phyloP scores from a whole-genome alignment of 495 filamentous ascomycete species.

The Lasiosphaeria ovina region DNA sequence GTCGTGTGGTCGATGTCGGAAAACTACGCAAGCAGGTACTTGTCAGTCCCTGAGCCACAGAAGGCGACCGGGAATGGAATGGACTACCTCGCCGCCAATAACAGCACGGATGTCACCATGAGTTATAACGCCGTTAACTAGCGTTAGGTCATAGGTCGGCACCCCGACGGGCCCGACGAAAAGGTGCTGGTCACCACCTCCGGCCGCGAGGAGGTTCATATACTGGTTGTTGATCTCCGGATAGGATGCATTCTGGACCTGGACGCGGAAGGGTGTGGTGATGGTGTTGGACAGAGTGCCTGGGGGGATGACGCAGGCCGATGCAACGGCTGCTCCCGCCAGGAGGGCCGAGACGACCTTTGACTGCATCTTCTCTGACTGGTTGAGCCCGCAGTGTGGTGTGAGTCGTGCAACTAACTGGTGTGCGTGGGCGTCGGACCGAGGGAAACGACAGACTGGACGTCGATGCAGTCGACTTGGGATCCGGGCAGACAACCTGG shows the following conservation, averaged over 20 bases:
- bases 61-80: background rate
- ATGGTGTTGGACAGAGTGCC: constrained; percentile 40
- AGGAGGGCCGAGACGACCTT: constrained; percentile 28
- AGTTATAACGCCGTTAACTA: constrained; percentile 47
- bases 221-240: constrained; percentile 49
- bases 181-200: constrained; percentile 50
- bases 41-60: background rate
- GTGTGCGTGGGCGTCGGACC: too few relatives aligned
- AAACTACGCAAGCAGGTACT: constrained; percentile 32
- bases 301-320: constrained; percentile 42
- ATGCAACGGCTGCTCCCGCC: constrained; percentile 23
- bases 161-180: constrained; percentile 49
- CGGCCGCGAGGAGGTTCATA: constrained; percentile 50
- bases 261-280: constrained; percentile 41
- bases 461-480: too few relatives aligned
- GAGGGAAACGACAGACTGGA: too few relatives aligned
- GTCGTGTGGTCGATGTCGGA: constrained; percentile 53
- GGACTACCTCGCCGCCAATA: constrained; percentile 46
- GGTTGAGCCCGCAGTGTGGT: background rate
- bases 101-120: constrained; percentile 38
- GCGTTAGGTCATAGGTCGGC: constrained; percentile 43
- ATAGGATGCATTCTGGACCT: constrained; percentile 50
- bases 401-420: background rate
- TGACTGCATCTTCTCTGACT: constrained; percentile 17
- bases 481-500: too few relatives aligned